Conservation (phyloP, 1,139 yeast species). For the Suhomyces bokatorum region DNA sequence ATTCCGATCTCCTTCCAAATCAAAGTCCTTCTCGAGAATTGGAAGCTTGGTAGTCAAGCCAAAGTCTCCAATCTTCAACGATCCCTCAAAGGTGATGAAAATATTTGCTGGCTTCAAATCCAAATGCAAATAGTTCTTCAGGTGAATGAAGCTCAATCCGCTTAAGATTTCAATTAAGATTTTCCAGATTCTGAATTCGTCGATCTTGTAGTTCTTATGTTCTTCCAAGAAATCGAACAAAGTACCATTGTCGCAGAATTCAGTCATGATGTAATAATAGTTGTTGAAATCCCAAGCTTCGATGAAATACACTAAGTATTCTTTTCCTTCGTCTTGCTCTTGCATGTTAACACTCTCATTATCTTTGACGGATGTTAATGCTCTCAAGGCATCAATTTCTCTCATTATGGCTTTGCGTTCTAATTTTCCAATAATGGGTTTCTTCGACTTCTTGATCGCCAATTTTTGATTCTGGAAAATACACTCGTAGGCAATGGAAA, state of each 20-base stretch:
- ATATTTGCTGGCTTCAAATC: constrained; percentile 95
- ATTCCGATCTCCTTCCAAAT: constrained; percentile 95
- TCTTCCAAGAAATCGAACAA: constrained; percentile 77
- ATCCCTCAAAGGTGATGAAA: constrained; percentile 92
- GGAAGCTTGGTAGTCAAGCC: constrained; percentile 60
- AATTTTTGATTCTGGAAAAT: constrained; percentile 63
- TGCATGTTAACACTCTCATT: constrained; percentile 43
- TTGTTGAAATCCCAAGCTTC: constrained; percentile 85
- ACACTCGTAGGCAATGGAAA: constrained; percentile 82
- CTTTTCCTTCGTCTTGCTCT: constrained; percentile 74
- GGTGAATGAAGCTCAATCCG: constrained; percentile 83
- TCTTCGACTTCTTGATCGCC: constrained; percentile 84
- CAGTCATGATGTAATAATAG: constrained; percentile 88
- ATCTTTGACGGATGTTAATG: constrained; percentile 43
- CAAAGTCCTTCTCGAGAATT: constrained; percentile 59
- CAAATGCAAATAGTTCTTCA: constrained; percentile 71
- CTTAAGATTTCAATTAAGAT: constrained; percentile 76
- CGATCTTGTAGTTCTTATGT: constrained; percentile 71
- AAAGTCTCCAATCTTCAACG: constrained; percentile 82
- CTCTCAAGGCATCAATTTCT: constrained; percentile 48
- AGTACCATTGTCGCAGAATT: constrained; percentile 92
- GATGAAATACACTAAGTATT: constrained; percentile 72
- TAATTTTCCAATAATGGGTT: constrained; percentile 44
- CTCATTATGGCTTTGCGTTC: constrained; percentile 43
- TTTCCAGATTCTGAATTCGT: constrained; percentile 98